Percentiles rank a stretch among this genome's conserved stretches.
Evolutionary conservation across 805 yeast species (phyloP).

Genomic region (Helenozyma baotianmanensis): DNA sequence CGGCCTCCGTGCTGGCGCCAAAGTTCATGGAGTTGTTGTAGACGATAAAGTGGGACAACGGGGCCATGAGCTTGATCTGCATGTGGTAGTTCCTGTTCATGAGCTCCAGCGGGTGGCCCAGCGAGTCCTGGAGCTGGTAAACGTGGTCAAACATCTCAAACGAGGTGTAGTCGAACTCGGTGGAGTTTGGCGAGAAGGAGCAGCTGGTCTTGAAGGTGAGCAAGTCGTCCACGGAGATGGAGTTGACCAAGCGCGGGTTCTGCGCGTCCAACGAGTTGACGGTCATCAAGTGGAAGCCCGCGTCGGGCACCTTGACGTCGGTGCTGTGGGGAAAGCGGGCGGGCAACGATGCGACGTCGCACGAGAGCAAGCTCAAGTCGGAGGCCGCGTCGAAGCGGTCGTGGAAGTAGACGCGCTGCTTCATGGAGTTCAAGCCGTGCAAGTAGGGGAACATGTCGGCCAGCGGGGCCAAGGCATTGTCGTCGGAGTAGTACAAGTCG

Average conservation of each 20-base stretch:
- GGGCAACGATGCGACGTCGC: constrained; percentile 1
- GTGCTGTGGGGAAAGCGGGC: constrained; percentile 4
- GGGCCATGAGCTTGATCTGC: constrained; percentile 29
- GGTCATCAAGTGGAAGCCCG: constrained; percentile 13
- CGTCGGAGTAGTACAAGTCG: constrained; percentile 13
- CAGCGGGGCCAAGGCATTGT: constrained; percentile 11
- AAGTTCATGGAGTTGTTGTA: constrained; percentile 22
- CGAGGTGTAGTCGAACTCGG: constrained; percentile 2
- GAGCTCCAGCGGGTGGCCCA: constrained; percentile 11
- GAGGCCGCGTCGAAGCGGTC: constrained; percentile 12
- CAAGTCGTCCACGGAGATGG: constrained; percentile 16
- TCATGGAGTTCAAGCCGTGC: constrained; percentile 25
- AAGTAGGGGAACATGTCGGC: constrained; percentile 29
- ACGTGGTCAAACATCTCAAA: constrained; percentile 4
- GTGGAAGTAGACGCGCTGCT: constrained; percentile 27
- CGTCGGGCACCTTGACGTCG: constrained; percentile 4
- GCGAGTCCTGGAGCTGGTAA: constrained; percentile 1
- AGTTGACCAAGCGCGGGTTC: constrained; percentile 13
- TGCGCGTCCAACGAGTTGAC: constrained; percentile 10
- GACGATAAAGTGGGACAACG: constrained; percentile 28
- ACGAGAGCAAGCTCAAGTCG: constrained; percentile 6
- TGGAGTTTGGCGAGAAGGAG: constrained; percentile 2
- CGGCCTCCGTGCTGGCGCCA: constrained; percentile 15
- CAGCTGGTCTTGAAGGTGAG: constrained; percentile 4
- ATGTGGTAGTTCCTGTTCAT: constrained; percentile 27